Conservation (phyloP, 805 yeast species). For the Candida manassasensis region DNA sequence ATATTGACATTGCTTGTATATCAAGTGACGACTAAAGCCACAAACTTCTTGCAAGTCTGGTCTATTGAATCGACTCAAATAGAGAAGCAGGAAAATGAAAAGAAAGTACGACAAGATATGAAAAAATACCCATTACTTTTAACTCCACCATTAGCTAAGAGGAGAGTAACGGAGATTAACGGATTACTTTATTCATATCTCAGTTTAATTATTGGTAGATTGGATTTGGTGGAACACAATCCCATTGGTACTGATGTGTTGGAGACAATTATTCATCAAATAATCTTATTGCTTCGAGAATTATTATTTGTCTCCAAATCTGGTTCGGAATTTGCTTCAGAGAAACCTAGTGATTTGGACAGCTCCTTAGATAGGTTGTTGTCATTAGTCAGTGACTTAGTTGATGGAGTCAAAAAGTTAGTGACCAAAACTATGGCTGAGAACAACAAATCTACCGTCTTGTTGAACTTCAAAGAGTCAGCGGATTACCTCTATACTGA, state of each 20-base stretch:
- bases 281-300: conserved; percentile 61
- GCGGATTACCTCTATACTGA: conserved; percentile 50
- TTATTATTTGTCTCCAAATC: conserved; percentile 54
- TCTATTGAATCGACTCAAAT: conserved; percentile 53
- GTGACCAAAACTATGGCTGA: conserved; percentile 52
- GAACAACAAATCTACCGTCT: conserved; percentile 12
- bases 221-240: conserved; percentile 74
- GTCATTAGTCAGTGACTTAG: conserved; percentile 60
- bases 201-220: conserved; percentile 66
- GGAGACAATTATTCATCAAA: conserved; percentile 64
- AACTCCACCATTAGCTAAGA: conserved; percentile 57
- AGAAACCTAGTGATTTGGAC: conserved; percentile 41
- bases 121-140: conserved; percentile 42
- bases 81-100: conserved; percentile 27
- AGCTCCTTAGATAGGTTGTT: conserved; percentile 52
- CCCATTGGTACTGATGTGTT: conserved; percentile 62
- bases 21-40: conserved; percentile 63
- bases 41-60: conserved; percentile 68
- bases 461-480: conserved; percentile 6
- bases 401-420: conserved; percentile 57
- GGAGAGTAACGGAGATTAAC: conserved; percentile 61
- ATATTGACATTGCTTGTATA: conserved; percentile 58
- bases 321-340: conserved; percentile 36
- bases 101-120: conserved; percentile 30
- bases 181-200: conserved; percentile 56